phyloP scores from a whole-genome alignment of 2,329 filamentous ascomycete genomes.

The Pseudopyrenochaeta lycopersici region DNA sequence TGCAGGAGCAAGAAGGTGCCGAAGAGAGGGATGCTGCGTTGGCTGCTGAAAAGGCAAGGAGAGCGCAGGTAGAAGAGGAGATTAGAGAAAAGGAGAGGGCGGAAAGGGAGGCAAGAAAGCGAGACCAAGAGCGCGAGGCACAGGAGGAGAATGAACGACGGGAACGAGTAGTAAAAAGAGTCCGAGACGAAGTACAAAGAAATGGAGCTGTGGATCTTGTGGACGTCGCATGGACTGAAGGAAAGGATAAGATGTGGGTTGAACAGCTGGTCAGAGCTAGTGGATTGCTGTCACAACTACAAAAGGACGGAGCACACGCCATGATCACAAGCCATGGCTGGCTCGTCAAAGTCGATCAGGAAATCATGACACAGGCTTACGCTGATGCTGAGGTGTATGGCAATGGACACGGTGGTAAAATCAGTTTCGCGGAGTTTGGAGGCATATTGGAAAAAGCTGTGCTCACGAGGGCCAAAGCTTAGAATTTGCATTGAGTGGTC shows the following conservation, averaged over 20 bases:
- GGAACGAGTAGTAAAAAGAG: slow-evolving; percentile 41
- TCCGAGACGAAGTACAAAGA: slow-evolving; percentile 32
- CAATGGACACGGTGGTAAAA: slow-evolving; percentile 36
- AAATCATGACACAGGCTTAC: slow-evolving; percentile 54
- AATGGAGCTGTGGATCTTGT: slow-evolving; percentile 46
- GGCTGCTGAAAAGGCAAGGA: slow-evolving; percentile 51
- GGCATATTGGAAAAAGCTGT: slow-evolving; percentile 49
- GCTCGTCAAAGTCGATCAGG: slow-evolving; percentile 51
- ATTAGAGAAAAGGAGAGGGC: slow-evolving; percentile 52
- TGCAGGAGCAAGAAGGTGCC: slow-evolving; percentile 52
- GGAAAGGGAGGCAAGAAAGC: slow-evolving; percentile 54
- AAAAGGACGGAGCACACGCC: slow-evolving; percentile 37
- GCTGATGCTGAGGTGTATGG: slow-evolving; percentile 40
- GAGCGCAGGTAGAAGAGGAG: slow-evolving; percentile 53
- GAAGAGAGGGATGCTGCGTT: slow-evolving; percentile 56
- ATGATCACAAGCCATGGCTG: slow-evolving; percentile 56
- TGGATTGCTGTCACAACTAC: slow-evolving; percentile 47
- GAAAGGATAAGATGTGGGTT: slow-evolving; percentile 54
- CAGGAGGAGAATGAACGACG: slow-evolving; percentile 44
- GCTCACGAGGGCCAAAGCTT: slow-evolving; percentile 26
- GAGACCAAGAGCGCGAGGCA: slow-evolving; percentile 41
- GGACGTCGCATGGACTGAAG: slow-evolving; percentile 53
- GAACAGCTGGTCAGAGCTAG: slow-evolving; percentile 53
- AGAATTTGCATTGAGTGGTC: background rate
- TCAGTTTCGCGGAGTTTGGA: slow-evolving; percentile 51